A percentile compares a stretch with the other conserved stretches of the same genome.
phyloP scores from a whole-genome alignment of 768 basidiomycete genomes.

The Daedalea quercina region DNA sequence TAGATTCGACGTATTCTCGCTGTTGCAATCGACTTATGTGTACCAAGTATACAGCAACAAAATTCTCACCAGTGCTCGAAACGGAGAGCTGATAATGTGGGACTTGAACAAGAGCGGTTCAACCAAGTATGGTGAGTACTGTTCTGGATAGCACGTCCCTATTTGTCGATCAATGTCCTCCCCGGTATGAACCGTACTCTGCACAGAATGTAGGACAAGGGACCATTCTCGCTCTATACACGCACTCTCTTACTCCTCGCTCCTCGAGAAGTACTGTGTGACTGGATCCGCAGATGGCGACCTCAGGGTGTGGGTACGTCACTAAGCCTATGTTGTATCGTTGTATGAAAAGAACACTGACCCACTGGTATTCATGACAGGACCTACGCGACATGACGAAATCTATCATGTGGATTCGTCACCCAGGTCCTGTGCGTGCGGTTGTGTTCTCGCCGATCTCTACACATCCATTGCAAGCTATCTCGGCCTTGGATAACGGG shows the following conservation, averaged over 20 bases:
- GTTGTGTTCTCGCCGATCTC: conserved; percentile 64
- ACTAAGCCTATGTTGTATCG: neutral
- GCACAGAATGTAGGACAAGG: conserved; percentile 45
- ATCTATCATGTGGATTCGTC: conserved; percentile 64
- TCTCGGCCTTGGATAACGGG: conserved; percentile 31
- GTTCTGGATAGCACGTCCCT: neutral
- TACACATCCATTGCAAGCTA: conserved; percentile 60
- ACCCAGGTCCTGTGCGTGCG: conserved; percentile 61
- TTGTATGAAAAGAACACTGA: neutral
- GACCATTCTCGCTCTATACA: conserved; percentile 72
- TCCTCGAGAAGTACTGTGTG: conserved; percentile 65
- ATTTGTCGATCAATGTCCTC: neutral
- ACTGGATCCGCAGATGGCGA: conserved; percentile 80
- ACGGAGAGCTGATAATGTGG: conserved; percentile 83
- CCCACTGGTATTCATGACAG: conserved; percentile 20
- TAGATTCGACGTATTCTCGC: neutral
- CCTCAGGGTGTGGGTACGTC: conserved; percentile 70
- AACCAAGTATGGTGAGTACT: conserved; percentile 58
- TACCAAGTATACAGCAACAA: conserved; percentile 61
- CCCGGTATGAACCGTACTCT: neutral
- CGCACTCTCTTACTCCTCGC: conserved; percentile 58
- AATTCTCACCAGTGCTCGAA: conserved; percentile 72
- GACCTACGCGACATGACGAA: conserved; percentile 68
- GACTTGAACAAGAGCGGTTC: conserved; percentile 61
- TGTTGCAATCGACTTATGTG: neutral